Evolutionary conservation across 2,329 filamentous ascomycete genomes (phyloP).

Genomic region (Stachybotrys elegans): DNA sequence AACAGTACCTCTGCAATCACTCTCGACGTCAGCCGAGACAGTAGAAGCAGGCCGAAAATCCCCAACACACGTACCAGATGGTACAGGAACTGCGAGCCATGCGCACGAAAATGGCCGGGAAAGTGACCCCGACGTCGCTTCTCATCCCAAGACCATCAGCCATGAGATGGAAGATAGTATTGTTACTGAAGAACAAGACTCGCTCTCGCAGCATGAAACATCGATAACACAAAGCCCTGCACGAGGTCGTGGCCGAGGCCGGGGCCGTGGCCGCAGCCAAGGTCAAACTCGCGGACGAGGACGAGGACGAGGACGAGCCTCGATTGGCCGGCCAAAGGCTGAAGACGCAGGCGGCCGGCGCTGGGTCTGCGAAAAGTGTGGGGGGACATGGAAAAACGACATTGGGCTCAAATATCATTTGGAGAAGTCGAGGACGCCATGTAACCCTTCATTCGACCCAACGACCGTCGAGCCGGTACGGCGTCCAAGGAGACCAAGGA

Average conservation of each 20-base stretch:
- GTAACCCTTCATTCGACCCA: constrained; percentile 40
- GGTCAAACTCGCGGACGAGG: constrained; percentile 3
- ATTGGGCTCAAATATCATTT: constrained; percentile 55
- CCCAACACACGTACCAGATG: no score
- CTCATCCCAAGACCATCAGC: constrained; percentile 22
- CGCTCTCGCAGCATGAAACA: background rate
- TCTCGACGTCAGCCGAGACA: no score
- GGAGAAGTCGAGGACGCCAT: constrained; percentile 47
- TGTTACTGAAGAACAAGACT: background rate
- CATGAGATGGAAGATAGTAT: constrained; percentile 1
- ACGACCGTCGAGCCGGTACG: constrained; percentile 7
- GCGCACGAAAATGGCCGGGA: no score
- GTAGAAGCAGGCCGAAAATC: no score
- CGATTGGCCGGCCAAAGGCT: constrained; percentile 5
- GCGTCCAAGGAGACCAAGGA: constrained; percentile 12
- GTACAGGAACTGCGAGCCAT: no score
- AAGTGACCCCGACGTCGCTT: no score
- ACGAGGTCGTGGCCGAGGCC: constrained; percentile 8
- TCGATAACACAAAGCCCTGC: background rate
- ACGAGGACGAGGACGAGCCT: constrained; percentile 6
- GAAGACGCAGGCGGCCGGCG: constrained; percentile 17
- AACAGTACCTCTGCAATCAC: no score
- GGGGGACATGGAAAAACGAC: constrained; percentile 52
- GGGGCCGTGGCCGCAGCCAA: constrained; percentile 8
- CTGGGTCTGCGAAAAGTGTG: constrained; percentile 49